Evolutionary conservation across 495 filamentous ascomycete species (phyloP).

Genomic region (Neurospora sp.): DNA sequence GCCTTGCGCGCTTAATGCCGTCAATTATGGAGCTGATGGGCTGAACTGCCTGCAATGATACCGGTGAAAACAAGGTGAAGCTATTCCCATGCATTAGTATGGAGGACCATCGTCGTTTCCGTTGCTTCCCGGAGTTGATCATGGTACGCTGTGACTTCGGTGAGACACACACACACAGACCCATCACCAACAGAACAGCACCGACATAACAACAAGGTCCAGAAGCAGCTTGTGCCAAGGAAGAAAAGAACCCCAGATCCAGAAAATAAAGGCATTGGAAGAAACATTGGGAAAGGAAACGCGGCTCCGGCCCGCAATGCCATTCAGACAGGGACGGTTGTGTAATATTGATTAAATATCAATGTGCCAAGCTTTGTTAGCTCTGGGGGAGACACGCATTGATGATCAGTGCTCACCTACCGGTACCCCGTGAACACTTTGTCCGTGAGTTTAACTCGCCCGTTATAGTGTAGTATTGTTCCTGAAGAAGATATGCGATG

Average conservation of each 20-base stretch:
- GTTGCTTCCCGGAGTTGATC: neutral
- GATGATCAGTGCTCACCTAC: neutral
- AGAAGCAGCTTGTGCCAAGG: neutral
- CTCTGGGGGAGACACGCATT: neutral
- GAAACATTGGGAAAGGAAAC: neutral
- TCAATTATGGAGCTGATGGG: neutral
- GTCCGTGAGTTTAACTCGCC: neutral
- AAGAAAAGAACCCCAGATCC: neutral
- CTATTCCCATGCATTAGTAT: neutral
- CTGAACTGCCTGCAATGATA: neutral
- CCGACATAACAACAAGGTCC: neutral
- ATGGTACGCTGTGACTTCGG: neutral
- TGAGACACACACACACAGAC: neutral
- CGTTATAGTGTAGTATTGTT: neutral
- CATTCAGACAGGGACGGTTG: neutral
- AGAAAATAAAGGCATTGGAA: neutral
- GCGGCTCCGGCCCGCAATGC: neutral
- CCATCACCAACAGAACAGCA: neutral
- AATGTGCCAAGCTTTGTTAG: neutral
- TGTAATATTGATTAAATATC: neutral
- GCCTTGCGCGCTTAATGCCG: neutral
- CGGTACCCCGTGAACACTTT: neutral
- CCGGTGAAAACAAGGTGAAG: neutral
- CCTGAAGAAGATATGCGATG: neutral
- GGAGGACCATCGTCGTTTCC: neutral